Base-by-base conservation (phyloP, 1,284 basidiomycete genomes). In the Sutorius eximius region DNA sequence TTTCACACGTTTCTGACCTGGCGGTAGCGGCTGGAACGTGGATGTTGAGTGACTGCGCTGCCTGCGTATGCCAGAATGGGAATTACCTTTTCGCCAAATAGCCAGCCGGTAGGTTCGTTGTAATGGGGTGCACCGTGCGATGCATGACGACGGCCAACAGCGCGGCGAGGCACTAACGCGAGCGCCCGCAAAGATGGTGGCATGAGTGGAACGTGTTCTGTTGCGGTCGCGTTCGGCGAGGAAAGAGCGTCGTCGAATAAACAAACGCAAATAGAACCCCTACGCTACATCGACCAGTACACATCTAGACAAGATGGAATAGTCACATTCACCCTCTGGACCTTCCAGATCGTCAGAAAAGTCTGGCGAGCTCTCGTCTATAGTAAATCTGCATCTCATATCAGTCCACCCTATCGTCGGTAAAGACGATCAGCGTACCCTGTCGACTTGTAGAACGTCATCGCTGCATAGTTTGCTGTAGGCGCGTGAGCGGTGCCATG, bases 11-110 rank as follows among this genome's bases (percentile, higher is more conserved):
- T 91, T 93, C 73, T 91, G 85, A 5, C 93, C 94, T 7, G 85
- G 81, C 55, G 86, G 81, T 54, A 77, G 82, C 8, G 89, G 89
- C 90, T 91, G 60, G 32, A 53, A 22, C 40, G 51, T 34, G 45
- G 50, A 45, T 18, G 7, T 40, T 56, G 50, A 57, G 52, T 38
- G 24, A 30, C n/a, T 11, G 41, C 20, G 33, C 27, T 47, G 38
- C 20, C 54, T 22, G 48, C 51, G 42, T 54, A 33, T n/a, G 32
- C 34, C 30, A 51, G 51, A 5, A 27, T 27, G 24, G 30, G 41
- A 36, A 30, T 30, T 65, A 94, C 93, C 83, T 92, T 90, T 78
- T 96, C 93, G 61, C 87, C 87, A 65, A 95, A 95, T 58, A 97
- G 71, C 71, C 84, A 88, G 22, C 94, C 94, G 8, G 88, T 85